Percentiles rank a stretch among this genome's conserved stretches.
Evolutionary conservation across 768 basidiomycete genomes (phyloP).

Genomic region (Amanita pseudoporphyria): DNA sequence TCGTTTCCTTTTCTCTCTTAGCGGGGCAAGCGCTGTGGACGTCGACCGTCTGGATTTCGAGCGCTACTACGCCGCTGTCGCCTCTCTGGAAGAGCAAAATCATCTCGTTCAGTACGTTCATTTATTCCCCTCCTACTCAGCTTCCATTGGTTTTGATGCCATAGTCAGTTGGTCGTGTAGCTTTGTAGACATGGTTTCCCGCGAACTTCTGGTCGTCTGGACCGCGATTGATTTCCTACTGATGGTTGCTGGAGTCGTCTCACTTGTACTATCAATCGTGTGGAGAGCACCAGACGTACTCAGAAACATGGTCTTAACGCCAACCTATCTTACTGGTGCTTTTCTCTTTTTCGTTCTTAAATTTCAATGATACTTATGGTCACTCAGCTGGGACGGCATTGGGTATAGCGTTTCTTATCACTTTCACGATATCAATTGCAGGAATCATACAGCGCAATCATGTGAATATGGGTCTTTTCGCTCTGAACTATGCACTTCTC

Average conservation of each 20-base stretch:
- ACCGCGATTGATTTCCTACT: constrained; percentile 60
- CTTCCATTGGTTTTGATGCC: neutral
- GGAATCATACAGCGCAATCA: constrained; percentile 66
- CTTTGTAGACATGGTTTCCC: constrained; percentile 54
- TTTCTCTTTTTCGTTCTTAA: constrained; percentile 1
- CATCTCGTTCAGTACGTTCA: neutral
- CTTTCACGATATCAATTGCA: constrained; percentile 60
- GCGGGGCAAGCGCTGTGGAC: constrained; percentile 42
- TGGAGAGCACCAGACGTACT: constrained; percentile 65
- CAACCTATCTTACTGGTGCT: constrained; percentile 48
- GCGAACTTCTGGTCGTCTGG: constrained; percentile 62
- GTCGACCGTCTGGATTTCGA: constrained; percentile 57
- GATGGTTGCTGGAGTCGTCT: constrained; percentile 56
- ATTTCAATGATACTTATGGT: neutral
- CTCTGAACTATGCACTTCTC: constrained; percentile 71
- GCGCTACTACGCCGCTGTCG: constrained; percentile 28
- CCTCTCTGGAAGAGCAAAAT: constrained; percentile 44
- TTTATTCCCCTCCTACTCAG: neutral
- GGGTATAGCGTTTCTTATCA: constrained; percentile 56
- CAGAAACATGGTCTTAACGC: constrained; percentile 60
- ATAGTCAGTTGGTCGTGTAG: neutral
- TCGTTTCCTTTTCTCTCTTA: constrained; percentile 22
- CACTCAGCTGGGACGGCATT: constrained; percentile 57
- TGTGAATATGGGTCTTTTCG: constrained; percentile 57
- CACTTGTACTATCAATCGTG: constrained; percentile 58